Evolutionary conservation across 352 stramenopile species (phyloP).

Genomic region (Pythium brachiatum): DNA sequence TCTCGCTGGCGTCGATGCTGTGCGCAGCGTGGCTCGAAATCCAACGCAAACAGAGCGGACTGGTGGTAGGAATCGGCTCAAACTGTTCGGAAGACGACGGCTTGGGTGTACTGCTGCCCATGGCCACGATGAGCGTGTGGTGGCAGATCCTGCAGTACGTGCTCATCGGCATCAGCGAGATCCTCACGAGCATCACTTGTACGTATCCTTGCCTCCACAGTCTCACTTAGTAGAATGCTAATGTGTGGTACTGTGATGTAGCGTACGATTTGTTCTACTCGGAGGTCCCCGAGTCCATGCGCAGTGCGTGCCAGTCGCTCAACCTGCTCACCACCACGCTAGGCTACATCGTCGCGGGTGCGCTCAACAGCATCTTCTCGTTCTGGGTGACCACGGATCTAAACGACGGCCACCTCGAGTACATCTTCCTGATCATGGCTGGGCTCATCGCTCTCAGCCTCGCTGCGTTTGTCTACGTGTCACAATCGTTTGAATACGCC

Average conservation of each 20-base stretch:
- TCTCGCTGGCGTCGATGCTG: constrained; percentile 75
- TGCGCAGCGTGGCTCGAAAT: constrained; percentile 63
- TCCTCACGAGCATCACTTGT: constrained; percentile 87
- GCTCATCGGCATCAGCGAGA: constrained; percentile 84
- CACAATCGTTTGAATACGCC: constrained; percentile 72
- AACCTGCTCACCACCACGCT: constrained; percentile 90
- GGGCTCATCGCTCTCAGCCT: constrained; percentile 60
- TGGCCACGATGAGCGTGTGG: constrained; percentile 81
- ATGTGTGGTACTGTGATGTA: constrained; percentile 11
- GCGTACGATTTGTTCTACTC: constrained; percentile 90
- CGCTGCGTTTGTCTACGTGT: constrained; percentile 57
- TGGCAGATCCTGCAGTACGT: constrained; percentile 89
- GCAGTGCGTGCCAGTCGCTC: constrained; percentile 86
- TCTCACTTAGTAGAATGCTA: too few relatives aligned
- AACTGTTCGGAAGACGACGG: constrained; percentile 70
- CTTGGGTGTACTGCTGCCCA: constrained; percentile 36
- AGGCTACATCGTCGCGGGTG: constrained; percentile 76
- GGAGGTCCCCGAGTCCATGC: constrained; percentile 88
- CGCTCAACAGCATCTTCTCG: constrained; percentile 83
- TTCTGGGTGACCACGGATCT: constrained; percentile 90
- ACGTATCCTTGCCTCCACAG: constrained; percentile 14
- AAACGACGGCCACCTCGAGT: constrained; percentile 87
- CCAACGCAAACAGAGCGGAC: constrained; percentile 46
- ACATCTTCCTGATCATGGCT: constrained; percentile 84
- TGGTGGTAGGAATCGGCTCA: constrained; percentile 47